A percentile compares a stretch with the other conserved stretches of the same genome.
These are phyloP conservation scores for Colletotrichum lini DNA, from an alignment of 2,329 filamentous ascomycete genomes.

Conservation along the genomic window DNA sequence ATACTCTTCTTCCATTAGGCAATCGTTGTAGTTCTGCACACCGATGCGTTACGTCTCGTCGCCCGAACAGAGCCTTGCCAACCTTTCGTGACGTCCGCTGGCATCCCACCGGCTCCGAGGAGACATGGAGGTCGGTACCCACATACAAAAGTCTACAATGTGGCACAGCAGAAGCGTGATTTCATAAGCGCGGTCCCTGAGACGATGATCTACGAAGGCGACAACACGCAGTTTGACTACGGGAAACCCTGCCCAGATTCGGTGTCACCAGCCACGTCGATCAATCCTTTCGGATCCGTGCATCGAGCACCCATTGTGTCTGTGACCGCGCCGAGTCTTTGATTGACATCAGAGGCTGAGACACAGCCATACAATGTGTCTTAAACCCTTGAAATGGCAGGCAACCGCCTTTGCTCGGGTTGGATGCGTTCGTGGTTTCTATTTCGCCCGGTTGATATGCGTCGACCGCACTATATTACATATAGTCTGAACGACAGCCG, in stretches of 20 bases:
- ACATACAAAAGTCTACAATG: too few species aligned
- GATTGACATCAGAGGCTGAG: constrained; percentile 1
- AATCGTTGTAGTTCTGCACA: too few species aligned
- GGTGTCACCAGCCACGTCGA: neutral
- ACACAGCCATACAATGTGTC: neutral
- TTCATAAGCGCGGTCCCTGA: too few species aligned
- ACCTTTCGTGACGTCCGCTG: too few species aligned
- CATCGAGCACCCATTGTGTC: neutral
- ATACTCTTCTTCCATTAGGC: too few species aligned
- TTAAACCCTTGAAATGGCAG: neutral
- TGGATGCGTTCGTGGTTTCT: neutral
- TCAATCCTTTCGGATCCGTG: neutral
- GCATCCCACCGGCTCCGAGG: too few species aligned
- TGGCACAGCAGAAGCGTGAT: too few species aligned
- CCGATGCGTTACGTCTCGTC: too few species aligned
- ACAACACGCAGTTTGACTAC: neutral
- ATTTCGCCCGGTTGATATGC: neutral
- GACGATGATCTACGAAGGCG: neutral
- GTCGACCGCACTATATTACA: neutral
- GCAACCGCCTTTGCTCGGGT: neutral
- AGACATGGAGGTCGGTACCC: too few species aligned
- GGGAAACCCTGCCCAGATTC: neutral
- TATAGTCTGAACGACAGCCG: too few species aligned
- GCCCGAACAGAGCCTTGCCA: too few species aligned
- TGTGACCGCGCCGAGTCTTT: neutral